Evolutionary conservation across 257 asterid species (phyloP).

Genomic region (Ocimum tenuiflorum): DNA sequence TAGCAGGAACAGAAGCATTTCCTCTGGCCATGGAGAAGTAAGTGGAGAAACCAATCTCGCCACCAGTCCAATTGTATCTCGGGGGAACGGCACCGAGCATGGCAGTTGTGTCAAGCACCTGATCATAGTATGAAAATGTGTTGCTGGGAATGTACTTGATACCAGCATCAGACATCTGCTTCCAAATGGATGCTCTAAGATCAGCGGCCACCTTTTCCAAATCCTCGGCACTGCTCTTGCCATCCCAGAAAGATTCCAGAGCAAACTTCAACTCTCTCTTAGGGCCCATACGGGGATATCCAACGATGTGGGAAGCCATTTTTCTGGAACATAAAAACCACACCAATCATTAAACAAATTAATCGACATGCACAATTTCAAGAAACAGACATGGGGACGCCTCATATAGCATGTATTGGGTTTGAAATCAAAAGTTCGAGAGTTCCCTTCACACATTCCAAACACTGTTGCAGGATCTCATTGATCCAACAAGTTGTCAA

Average conservation of each 20-base stretch:
- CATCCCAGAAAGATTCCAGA: constrained; percentile 49
- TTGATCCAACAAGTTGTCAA: constrained; percentile 7
- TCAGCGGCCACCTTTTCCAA: constrained; percentile 55
- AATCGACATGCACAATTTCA: no score
- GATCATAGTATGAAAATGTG: constrained; percentile 84
- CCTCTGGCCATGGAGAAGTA: constrained; percentile 99
- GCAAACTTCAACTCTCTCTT: constrained; percentile 90
- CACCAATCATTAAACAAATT: background rate
- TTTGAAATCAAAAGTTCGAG: no score
- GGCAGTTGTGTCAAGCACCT: constrained; percentile 77
- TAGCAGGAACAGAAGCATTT: constrained; percentile 51
- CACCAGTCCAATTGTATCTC: constrained; percentile 79
- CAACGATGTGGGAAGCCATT: constrained; percentile 90
- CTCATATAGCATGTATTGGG: constrained; percentile 6
- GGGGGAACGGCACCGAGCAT: constrained; percentile 90
- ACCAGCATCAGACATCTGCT: constrained; percentile 38
- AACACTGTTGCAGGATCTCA: background rate
- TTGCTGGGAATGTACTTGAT: constrained; percentile 80
- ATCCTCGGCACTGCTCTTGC: constrained; percentile 34
- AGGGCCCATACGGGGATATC: constrained; percentile 95
- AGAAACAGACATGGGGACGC: no score
- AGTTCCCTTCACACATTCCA: background rate
- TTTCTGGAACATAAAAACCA: constrained; percentile 16
- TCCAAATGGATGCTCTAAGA: constrained; percentile 60
- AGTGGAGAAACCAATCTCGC: constrained; percentile 71